Base-by-base conservation (phyloP, 257 asterid species). In the Capsicum pubescens region DNA sequence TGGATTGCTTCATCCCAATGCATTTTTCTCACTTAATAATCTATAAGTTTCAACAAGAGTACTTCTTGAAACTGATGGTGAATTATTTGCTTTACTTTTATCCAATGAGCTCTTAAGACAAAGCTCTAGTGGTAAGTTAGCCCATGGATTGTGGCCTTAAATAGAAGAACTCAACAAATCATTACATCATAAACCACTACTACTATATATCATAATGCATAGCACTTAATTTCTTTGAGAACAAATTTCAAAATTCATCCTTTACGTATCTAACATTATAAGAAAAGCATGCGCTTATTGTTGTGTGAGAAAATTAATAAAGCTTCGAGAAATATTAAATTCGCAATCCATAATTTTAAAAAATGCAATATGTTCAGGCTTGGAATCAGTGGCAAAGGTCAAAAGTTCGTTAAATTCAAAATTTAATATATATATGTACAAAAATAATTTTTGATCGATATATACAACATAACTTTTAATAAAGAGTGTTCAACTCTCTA, bases 141-240 rank as follows among this genome's bases (percentile, higher is more conserved):
- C 16, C 44, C 57, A 17, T 81, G 82, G 82, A 54, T 19, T 36
- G 14, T 70, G 89, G 83, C 85, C 83, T 86, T 90, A 85, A 83
- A 90, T 86, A 90, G 84, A 56, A 82, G 79, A 63, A 70, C 26
- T 71, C 68, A 61, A 58, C 60, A 50, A 60, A 61, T 83, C 10
- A 64, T 89, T 80, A 80, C 91, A 84, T 90, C 92, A 88, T 86
- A 58, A 46, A 86, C 90, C 90, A 88, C 84, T 68, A 85, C 9
- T 16, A 58, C 9, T 39, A 39, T 39, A 0, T 58, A 19, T 58
- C 44, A 54, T 39, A 39, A 39, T 42, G 52, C 87, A 42, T 69
- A 19, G 0, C 61, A 50, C 46, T 74, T 72, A 1, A 12, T 13
- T 39, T 71, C 57, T 9, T n/a, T 17, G 17, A 44, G 35, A 52